phyloP scores from a whole-genome alignment of 2,329 filamentous ascomycete genomes.

The Penicillium crustosum region DNA sequence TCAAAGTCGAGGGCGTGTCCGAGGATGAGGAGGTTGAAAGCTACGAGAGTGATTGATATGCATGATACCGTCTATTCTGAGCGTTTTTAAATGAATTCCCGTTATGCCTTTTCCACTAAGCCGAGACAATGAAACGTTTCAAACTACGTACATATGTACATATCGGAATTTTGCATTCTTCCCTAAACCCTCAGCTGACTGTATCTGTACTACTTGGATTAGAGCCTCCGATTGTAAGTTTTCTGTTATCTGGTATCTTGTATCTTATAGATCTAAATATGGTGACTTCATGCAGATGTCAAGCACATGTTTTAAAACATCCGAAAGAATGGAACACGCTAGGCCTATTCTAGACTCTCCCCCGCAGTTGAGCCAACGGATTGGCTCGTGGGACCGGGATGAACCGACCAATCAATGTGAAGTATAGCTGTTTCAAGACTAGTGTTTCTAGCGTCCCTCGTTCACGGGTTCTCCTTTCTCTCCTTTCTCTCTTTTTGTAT shows the following conservation, averaged over 20 bases:
- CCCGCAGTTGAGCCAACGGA: constrained; percentile 3
- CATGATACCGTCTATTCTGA: neutral
- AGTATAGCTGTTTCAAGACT: neutral
- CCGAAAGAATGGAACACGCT: neutral
- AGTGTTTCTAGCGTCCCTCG: neutral
- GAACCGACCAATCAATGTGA: neutral
- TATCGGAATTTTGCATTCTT: neutral
- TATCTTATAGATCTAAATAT: neutral
- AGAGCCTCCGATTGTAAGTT: neutral
- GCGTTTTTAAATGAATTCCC: neutral
- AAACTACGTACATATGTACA: too few relatives aligned
- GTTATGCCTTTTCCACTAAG: neutral
- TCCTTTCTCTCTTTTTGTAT: too few relatives aligned
- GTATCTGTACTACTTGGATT: neutral
- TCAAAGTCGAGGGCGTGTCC: neutral
- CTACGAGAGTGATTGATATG: neutral
- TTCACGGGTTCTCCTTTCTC: neutral
- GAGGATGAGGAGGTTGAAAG: neutral
- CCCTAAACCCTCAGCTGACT: neutral
- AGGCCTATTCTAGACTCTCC: neutral
- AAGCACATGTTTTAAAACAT: neutral
- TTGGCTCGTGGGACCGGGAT: neutral
- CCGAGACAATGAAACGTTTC: neutral
- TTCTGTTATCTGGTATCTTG: neutral
- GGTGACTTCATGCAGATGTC: neutral